A percentile compares a stretch with the other conserved stretches of the same genome.
Conservation (phyloP, 2,329 filamentous ascomycete species). For the Verticillium isaacii region DNA sequence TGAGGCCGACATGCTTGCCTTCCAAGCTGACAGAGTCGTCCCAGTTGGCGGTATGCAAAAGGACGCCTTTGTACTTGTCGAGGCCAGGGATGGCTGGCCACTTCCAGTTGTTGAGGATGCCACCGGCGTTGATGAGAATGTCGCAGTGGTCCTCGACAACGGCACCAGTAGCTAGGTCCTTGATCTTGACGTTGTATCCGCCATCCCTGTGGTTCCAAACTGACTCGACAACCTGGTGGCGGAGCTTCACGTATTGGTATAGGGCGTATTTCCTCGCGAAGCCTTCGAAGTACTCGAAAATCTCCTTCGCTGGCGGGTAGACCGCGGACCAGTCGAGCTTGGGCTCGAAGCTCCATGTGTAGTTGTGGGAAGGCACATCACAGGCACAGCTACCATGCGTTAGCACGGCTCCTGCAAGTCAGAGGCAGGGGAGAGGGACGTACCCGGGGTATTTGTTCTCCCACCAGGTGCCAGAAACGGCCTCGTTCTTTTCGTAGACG, state of each 20-base stretch:
- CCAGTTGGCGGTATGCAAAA: constrained; percentile 52
- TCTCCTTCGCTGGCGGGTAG: constrained; percentile 36
- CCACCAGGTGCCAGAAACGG: constrained; percentile 50
- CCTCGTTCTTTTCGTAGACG: constrained; percentile 49
- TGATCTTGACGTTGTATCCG: constrained; percentile 28
- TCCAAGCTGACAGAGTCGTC: constrained; percentile 32
- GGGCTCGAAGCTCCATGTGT: constrained; percentile 44
- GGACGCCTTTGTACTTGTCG: constrained; percentile 37
- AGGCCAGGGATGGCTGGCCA: constrained; percentile 46
- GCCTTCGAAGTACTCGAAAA: constrained; percentile 39
- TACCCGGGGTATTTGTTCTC: constrained; percentile 42
- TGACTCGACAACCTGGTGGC: constrained; percentile 21
- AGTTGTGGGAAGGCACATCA: constrained; percentile 47
- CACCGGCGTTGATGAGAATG: constrained; percentile 42
- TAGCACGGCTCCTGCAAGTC: background rate
- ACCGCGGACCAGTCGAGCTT: constrained; percentile 53
- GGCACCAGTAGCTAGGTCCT: constrained; percentile 21
- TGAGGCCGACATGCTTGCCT: constrained; percentile 34
- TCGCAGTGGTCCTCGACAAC: constrained; percentile 33
- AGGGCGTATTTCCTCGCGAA: constrained; percentile 34
- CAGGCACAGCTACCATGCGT: constrained; percentile 30
- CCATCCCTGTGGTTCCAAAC: constrained; percentile 29
- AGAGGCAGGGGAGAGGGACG: background rate
- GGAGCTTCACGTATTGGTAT: constrained; percentile 23
- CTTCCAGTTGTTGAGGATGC: constrained; percentile 47